Conservation (phyloP, 2,329 filamentous ascomycete species). For the Colletotrichum graminicola region DNA sequence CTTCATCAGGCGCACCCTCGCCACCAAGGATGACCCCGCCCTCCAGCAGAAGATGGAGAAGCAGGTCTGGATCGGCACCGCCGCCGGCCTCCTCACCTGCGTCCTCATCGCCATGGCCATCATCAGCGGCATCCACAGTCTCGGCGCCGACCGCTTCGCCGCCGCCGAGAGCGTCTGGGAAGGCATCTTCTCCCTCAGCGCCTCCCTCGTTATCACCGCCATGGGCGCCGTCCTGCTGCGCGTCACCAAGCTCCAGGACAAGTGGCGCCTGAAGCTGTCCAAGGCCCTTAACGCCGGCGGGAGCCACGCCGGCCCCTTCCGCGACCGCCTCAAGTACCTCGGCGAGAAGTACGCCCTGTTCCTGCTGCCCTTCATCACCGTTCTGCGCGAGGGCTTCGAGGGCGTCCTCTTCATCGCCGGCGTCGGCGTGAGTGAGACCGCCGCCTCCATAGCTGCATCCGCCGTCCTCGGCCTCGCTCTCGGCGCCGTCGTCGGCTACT, state of each 20-base stretch:
- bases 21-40: constrained; percentile 62
- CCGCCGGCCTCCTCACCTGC: constrained; percentile 40
- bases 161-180: constrained; percentile 75
- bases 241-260: constrained; percentile 74
- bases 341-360: constrained; percentile 82
- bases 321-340: constrained; percentile 40
- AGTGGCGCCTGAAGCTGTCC: constrained; percentile 75
- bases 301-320: constrained; percentile 20
- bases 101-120: constrained; percentile 42
- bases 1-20: constrained; percentile 74
- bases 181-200: constrained; percentile 70
- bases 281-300: constrained; percentile 58
- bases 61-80: constrained; percentile 69
- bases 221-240: constrained; percentile 76
- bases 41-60: constrained; percentile 68
- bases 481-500: constrained; percentile 72
- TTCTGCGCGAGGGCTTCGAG: constrained; percentile 81
- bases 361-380: constrained; percentile 81
- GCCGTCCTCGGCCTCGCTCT: constrained; percentile 75
- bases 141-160: constrained; percentile 68
- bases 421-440: constrained; percentile 76
- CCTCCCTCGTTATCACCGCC: constrained; percentile 72
- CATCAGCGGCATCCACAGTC: constrained; percentile 58
- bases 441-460: constrained; percentile 76
- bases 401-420: constrained; percentile 85